Percentiles rank a stretch among this genome's conserved stretches.
phyloP scores from a whole-genome alignment of 2,329 filamentous ascomycete genomes.

The Monilinia polystroma region DNA sequence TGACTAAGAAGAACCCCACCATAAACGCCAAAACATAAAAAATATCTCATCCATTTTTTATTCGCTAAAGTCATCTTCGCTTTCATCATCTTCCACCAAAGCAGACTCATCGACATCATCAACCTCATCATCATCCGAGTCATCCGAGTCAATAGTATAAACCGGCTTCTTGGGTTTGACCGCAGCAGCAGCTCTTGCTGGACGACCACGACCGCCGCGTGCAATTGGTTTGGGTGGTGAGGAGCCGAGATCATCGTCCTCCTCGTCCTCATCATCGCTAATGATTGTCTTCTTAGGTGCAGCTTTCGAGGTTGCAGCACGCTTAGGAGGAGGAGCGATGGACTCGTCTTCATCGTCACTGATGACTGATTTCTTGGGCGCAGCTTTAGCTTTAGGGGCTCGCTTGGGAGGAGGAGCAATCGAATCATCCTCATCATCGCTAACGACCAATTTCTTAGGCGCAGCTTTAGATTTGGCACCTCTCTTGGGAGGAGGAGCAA shows the following conservation, averaged over 20 bases:
- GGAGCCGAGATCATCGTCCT: slow-evolving; percentile 25
- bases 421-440: slow-evolving; percentile 36
- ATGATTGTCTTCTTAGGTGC: slow-evolving; percentile 24
- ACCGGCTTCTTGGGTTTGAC: slow-evolving; percentile 20
- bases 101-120: slow-evolving; percentile 42
- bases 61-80: slow-evolving; percentile 39
- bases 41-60: slow-evolving; percentile 23
- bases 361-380: slow-evolving; percentile 14
- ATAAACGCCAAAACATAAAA: slow-evolving; percentile 10
- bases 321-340: slow-evolving; percentile 15
- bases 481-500: slow-evolving; percentile 23
- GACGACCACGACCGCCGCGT: slow-evolving; percentile 17
- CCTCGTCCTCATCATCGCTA: slow-evolving; percentile 36
- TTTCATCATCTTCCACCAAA: slow-evolving; percentile 37
- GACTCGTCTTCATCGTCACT: slow-evolving; percentile 22
- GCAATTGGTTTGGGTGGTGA: slow-evolving; percentile 40
- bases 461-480: slow-evolving; percentile 26
- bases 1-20: background rate
- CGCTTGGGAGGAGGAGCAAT: slow-evolving; percentile 42
- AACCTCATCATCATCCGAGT: slow-evolving; percentile 39
- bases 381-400: slow-evolving; percentile 21
- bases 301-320: slow-evolving; percentile 2
- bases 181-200: slow-evolving; percentile 20
- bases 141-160: slow-evolving; percentile 31
- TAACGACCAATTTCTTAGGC: slow-evolving; percentile 29